A percentile compares a stretch with the other conserved stretches of the same genome.
Conservation (phyloP, 2,329 filamentous ascomycete genomes). For the Colletotrichum sp. region DNA sequence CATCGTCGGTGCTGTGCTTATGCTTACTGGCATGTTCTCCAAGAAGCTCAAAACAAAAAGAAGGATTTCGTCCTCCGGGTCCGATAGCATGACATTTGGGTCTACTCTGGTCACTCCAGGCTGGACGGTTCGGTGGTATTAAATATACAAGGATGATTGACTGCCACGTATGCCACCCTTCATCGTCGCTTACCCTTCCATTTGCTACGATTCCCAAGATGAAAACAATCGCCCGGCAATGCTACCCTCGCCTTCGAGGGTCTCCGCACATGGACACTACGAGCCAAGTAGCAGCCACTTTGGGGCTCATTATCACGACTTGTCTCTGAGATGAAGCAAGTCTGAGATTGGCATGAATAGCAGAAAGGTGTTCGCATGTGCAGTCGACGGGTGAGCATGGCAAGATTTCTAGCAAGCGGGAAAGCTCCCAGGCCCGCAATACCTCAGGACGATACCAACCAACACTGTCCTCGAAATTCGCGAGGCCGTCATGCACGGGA, state of each 20-base stretch:
- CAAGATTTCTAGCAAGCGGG: neutral
- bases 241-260: accelerated
- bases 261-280: neutral
- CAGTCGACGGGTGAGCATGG: neutral
- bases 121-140: neutral
- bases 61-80: neutral
- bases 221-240: neutral
- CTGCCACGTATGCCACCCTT: neutral
- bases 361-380: neutral
- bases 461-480: neutral
- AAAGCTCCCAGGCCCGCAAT: neutral
- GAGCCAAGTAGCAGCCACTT: neutral
- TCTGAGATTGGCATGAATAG: neutral
- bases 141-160: neutral
- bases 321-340: neutral
- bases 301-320: neutral
- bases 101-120: neutral
- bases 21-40: accelerated
- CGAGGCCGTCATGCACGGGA: accelerated
- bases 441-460: accelerated
- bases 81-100: neutral
- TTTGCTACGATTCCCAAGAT: neutral
- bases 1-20: neutral
- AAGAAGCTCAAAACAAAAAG: neutral
- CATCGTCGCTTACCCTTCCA: neutral